Evolutionary conservation across 257 asterid species (phyloP).

Genomic region (Leonotis leonurus): DNA sequence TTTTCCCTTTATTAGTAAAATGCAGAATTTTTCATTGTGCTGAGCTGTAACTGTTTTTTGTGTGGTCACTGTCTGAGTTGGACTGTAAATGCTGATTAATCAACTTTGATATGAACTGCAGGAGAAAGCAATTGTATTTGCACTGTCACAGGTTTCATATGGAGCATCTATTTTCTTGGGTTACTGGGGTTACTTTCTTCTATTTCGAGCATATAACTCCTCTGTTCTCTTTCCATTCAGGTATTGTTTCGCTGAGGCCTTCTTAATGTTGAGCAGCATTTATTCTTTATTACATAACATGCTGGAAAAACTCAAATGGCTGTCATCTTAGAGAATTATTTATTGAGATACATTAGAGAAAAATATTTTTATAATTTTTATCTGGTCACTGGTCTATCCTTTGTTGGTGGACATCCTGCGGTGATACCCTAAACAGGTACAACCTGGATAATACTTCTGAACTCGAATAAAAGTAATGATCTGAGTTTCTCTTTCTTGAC

Average conservation of each 20-base stretch:
- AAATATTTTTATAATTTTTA: not conserved
- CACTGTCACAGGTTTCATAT: constrained; percentile 81
- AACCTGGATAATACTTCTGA: not conserved
- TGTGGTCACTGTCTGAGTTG: not conserved
- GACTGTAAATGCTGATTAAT: constrained; percentile 11
- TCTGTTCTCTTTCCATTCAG: constrained; percentile 76
- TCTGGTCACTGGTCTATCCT: not conserved
- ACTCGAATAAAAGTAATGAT: not conserved
- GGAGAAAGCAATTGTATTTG: constrained; percentile 82
- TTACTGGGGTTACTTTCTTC: constrained; percentile 86
- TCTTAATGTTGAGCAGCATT: not conserved
- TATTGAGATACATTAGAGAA: not conserved
- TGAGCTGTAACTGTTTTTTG: no score
- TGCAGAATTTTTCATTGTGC: no score
- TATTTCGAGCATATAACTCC: constrained; percentile 32
- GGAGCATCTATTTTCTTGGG: constrained; percentile 71
- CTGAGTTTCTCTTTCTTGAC: not conserved
- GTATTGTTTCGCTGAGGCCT: constrained; percentile 30
- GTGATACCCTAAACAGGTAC: not conserved
- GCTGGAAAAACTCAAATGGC: not conserved
- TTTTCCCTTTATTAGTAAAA: no score
- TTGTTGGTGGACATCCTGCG: not conserved
- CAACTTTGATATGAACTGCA: constrained; percentile 30
- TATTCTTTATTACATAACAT: not conserved
- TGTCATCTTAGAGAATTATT: not conserved